phyloP scores from a whole-genome alignment of 495 filamentous ascomycete species.

The Podospora pseudoanserina region DNA sequence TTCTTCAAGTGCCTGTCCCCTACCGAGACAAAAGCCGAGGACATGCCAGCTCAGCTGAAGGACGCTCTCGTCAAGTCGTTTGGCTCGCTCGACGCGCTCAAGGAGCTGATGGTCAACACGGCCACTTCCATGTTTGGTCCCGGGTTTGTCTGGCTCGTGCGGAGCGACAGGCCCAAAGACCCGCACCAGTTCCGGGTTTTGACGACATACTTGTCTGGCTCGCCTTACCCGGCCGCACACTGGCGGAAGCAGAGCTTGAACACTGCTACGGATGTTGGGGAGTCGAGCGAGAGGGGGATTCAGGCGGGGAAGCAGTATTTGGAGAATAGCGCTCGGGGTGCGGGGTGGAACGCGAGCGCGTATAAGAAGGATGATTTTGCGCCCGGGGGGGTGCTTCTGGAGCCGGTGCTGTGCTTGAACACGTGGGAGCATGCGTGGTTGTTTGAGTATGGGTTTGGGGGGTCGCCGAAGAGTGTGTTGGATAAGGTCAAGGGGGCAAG shows the following conservation, averaged over 20 bases:
- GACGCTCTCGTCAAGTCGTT: constrained; percentile 59
- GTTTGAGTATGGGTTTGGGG: constrained; percentile 68
- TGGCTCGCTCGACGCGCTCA: constrained; percentile 75
- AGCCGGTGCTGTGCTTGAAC: constrained; percentile 83
- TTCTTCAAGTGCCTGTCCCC: constrained; percentile 70
- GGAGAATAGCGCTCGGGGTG: constrained; percentile 42
- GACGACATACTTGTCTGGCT: constrained; percentile 85
- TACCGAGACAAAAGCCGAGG: constrained; percentile 19
- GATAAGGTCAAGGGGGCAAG: constrained; percentile 5
- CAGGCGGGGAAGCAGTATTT: constrained; percentile 29
- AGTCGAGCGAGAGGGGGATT: constrained; percentile 33
- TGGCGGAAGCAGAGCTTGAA: constrained; percentile 75
- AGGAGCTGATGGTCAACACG: constrained; percentile 71
- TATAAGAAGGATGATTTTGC: constrained; percentile 40
- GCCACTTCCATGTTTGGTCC: constrained; percentile 93
- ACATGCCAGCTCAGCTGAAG: constrained; percentile 33
- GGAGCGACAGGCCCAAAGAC: constrained; percentile 33
- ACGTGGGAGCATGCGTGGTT: constrained; percentile 96
- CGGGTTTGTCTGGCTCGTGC: constrained; percentile 92
- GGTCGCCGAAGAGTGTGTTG: background rate
- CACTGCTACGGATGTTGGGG: constrained; percentile 61
- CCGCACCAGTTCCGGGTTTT: constrained; percentile 63
- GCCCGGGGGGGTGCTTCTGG: constrained; percentile 65
- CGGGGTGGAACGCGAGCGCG: constrained; percentile 43
- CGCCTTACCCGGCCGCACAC: constrained; percentile 80